A percentile compares a stretch with the other conserved stretches of the same genome.
These are phyloP conservation scores for Blastobotrys illinoisensis DNA, from an alignment of 1,139 yeast genomes.

Conservation along the genomic window DNA sequence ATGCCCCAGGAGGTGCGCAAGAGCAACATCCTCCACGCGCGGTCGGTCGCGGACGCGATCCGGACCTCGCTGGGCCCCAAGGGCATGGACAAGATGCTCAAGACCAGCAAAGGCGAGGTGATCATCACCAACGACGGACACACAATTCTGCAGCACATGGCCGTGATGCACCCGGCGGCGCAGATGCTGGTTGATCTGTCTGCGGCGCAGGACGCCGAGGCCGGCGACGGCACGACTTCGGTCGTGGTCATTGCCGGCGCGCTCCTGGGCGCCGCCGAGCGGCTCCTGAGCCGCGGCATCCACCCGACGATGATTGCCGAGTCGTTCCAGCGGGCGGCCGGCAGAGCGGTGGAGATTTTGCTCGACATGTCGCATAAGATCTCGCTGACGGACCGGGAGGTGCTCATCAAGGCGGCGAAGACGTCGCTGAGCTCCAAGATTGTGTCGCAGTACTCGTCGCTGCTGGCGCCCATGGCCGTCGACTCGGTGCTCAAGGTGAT, in stretches of 20 bases:
- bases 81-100: conserved; percentile 98
- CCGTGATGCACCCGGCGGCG: conserved; percentile 95
- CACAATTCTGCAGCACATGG: conserved; percentile 88
- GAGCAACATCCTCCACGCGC: conserved; percentile 88
- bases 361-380: conserved; percentile 80
- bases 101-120: conserved; percentile 86
- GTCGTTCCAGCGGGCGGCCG: conserved; percentile 89
- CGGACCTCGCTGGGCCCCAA: conserved; percentile 97
- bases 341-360: conserved; percentile 76
- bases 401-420: conserved; percentile 83
- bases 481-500: conserved; percentile 83
- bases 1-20: conserved; percentile 97
- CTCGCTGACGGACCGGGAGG: conserved; percentile 69
- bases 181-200: conserved; percentile 96
- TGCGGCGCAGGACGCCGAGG: conserved; percentile 96
- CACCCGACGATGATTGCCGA: conserved; percentile 96
- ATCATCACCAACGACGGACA: conserved; percentile 98
- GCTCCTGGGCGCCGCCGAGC: conserved; percentile 88
- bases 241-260: conserved; percentile 96
- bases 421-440: conserved; percentile 92
- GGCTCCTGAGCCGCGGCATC: conserved; percentile 79
- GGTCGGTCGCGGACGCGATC: conserved; percentile 97
- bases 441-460: conserved; percentile 82
- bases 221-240: conserved; percentile 98
- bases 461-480: conserved; percentile 90